Conservation (phyloP, 306 rosid genomes). For the Boehmeria nivea region DNA sequence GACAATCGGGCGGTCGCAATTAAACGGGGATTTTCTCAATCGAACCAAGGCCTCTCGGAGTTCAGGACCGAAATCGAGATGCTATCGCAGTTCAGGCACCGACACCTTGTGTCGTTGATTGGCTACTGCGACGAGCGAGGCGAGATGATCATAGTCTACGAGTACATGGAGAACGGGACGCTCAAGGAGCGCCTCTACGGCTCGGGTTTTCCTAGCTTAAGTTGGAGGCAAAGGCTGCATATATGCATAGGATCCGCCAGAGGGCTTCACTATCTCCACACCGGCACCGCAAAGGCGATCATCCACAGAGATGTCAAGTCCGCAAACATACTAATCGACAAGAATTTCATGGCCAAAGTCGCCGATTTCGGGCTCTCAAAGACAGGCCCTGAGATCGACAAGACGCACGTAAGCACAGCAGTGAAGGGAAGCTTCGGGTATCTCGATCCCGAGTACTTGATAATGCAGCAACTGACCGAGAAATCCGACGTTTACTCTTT, state of each 20-base stretch:
- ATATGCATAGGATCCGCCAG: constrained; percentile 73
- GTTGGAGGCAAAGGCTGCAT: constrained; percentile 62
- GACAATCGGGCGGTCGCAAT: constrained; percentile 60
- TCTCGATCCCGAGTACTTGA: constrained; percentile 73
- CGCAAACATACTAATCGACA: constrained; percentile 66
- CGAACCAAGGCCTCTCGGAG: constrained; percentile 56
- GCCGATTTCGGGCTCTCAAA: constrained; percentile 74
- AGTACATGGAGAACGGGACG: constrained; percentile 61
- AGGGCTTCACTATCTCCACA: constrained; percentile 76
- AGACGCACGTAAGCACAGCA: constrained; percentile 62
- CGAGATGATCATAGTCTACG: constrained; percentile 61
- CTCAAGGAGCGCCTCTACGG: constrained; percentile 52
- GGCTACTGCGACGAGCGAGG: constrained; percentile 59
- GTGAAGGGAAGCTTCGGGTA: constrained; percentile 76
- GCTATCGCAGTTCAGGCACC: constrained; percentile 64
- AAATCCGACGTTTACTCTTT: constrained; percentile 73
- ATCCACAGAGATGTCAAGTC: constrained; percentile 74
- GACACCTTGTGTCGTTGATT: constrained; percentile 62
- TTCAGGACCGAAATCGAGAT: constrained; percentile 66
- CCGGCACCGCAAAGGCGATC: constrained; percentile 55
- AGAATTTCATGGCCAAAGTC: constrained; percentile 55
- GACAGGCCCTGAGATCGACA: constrained; percentile 52
- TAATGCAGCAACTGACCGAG: constrained; percentile 52
- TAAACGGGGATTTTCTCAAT: constrained; percentile 44
- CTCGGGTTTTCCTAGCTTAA: constrained; percentile 37